These are phyloP conservation scores for Prunus dulcis DNA, from an alignment of 306 rosid genomes.

Conservation along the genomic window DNA sequence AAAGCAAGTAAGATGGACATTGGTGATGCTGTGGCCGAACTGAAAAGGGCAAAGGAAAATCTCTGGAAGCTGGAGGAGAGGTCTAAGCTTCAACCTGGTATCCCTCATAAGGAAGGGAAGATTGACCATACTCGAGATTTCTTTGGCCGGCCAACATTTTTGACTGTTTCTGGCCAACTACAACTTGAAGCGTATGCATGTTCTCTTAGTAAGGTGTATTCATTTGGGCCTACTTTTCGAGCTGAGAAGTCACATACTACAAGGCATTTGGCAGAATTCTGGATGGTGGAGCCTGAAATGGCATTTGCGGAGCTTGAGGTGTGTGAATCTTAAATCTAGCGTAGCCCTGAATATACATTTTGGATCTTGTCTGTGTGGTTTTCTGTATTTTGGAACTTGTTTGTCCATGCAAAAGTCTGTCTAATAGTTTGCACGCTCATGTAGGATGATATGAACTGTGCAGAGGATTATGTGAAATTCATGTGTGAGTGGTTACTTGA, in stretches of 20 bases:
- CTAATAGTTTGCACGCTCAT: no score
- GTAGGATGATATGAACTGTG: no score
- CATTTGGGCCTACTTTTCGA: slow-evolving; percentile 56
- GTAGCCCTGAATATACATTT: no score
- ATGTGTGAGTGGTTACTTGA: background rate
- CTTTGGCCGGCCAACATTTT: background rate
- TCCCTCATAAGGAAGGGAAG: slow-evolving; percentile 81
- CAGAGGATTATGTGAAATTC: background rate
- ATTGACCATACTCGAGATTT: slow-evolving; percentile 49
- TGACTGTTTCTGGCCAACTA: slow-evolving; percentile 90
- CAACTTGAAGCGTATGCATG: slow-evolving; percentile 82
- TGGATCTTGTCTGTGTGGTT: no score
- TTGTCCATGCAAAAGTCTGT: background rate
- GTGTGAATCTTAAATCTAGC: background rate
- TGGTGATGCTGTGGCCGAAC: slow-evolving; percentile 49
- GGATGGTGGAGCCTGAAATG: background rate
- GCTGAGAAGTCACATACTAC: no score
- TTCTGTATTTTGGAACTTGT: no score
- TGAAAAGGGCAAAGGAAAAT: slow-evolving; percentile 64
- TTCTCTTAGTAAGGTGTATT: slow-evolving; percentile 68
- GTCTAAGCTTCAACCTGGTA: slow-evolving; percentile 68
- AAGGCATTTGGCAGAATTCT: background rate
- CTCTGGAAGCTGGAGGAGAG: slow-evolving; percentile 69
- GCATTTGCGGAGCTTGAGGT: background rate
- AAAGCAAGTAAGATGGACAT: background rate